These are phyloP conservation scores for Pythium vanterpoolii DNA, from an alignment of 352 stramenopile genomes.

Conservation along the genomic window DNA sequence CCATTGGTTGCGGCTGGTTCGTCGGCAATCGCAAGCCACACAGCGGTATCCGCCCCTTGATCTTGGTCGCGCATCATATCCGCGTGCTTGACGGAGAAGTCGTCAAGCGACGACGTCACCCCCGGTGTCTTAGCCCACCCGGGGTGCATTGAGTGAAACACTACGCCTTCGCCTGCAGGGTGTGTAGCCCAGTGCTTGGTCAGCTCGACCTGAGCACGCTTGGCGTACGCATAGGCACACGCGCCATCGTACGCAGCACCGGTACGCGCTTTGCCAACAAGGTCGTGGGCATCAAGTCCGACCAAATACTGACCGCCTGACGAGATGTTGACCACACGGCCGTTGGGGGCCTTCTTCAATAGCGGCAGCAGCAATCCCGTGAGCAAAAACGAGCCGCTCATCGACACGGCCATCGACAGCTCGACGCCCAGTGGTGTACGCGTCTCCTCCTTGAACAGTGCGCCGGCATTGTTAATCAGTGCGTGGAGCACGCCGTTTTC, in stretches of 20 bases:
- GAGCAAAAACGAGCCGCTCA: conserved; percentile 43
- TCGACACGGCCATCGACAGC: conserved; percentile 38
- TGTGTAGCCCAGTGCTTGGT: conserved; percentile 41
- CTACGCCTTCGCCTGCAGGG: conserved; percentile 28
- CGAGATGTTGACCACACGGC: conserved; percentile 51
- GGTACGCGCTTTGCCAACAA: conserved; percentile 24
- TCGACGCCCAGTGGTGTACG: conserved; percentile 32
- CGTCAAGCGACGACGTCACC: conserved; percentile 31
- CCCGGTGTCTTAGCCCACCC: conserved; percentile 46
- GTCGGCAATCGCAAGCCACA: conserved; percentile 48
- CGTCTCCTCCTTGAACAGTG: conserved; percentile 35
- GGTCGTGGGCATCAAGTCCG: conserved; percentile 28
- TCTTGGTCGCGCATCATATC: conserved; percentile 44
- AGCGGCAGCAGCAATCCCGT: conserved; percentile 43
- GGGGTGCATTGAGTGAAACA: conserved; percentile 53
- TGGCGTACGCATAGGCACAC: conserved; percentile 40
- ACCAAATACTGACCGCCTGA: conserved; percentile 47
- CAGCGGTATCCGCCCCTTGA: conserved; percentile 42
- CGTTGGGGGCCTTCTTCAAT: conserved; percentile 33
- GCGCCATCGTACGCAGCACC: conserved; percentile 31
- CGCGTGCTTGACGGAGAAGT: conserved; percentile 36
- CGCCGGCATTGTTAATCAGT: conserved; percentile 53
- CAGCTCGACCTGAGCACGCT: conserved; percentile 47
- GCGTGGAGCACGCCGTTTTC: conserved; percentile 29
- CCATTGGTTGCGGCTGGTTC: conserved; percentile 33